A percentile compares a stretch with the other conserved stretches of the same genome.
Conservation (phyloP, 169 alveolate genomes). For the Cryptosporidium viatorum region DNA sequence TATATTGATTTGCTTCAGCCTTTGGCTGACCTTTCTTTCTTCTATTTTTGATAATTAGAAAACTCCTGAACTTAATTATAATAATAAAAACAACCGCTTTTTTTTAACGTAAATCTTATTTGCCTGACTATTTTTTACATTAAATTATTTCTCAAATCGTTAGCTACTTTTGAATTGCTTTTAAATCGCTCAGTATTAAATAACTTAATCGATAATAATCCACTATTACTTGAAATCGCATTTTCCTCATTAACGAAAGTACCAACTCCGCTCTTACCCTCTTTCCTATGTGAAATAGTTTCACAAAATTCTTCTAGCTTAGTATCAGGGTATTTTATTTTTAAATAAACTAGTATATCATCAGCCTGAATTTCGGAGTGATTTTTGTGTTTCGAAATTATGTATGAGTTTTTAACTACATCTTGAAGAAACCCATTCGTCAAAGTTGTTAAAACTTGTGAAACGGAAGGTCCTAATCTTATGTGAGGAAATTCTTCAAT, state of each 20-base stretch:
- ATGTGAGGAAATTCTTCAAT: constrained; percentile 47
- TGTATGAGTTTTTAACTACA: constrained; percentile 15
- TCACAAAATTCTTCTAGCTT: constrained; percentile 52
- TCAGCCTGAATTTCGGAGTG: constrained; percentile 30
- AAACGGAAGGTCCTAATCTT: constrained; percentile 71
- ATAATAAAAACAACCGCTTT: neutral
- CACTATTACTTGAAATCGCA: neutral
- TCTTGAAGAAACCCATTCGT: constrained; percentile 61
- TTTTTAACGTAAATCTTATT: neutral
- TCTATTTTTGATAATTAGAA: constrained; percentile 14
- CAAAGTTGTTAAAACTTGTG: constrained; percentile 36
- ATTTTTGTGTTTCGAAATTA: constrained; percentile 25
- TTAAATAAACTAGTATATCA: constrained; percentile 47
- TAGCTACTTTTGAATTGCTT: neutral
- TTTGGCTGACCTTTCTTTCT: constrained; percentile 59
- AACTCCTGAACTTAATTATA: neutral
- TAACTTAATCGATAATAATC: neutral
- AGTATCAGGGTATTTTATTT: constrained; percentile 37
- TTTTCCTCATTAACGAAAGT: neutral
- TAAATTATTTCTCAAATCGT: too few relatives aligned
- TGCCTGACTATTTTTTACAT: neutral
- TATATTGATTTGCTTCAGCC: constrained; percentile 71
- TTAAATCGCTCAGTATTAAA: constrained; percentile 6
- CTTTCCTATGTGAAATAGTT: neutral
- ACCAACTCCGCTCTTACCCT: neutral